Conservation (phyloP, 345 rosid species). For the Eutrema heterophyllum region DNA sequence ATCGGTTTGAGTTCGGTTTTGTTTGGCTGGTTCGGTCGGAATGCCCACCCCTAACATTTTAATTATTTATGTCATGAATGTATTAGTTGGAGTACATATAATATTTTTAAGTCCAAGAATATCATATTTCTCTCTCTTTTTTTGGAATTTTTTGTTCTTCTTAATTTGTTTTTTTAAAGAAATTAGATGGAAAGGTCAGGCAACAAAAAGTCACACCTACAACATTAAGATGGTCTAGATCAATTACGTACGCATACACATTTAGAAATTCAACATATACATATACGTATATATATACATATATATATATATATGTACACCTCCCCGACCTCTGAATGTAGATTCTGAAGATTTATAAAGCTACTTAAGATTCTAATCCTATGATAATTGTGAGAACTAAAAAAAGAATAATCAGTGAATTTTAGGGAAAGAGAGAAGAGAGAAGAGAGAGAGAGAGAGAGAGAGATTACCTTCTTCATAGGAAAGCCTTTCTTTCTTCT, state of each 20-base stretch:
- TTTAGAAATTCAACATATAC: not conserved
- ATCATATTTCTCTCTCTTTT: not conserved
- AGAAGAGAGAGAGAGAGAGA: slow-evolving; percentile 9
- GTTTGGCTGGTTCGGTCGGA: too few relatives aligned
- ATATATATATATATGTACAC: not conserved
- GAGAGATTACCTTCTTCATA: slow-evolving; percentile 27
- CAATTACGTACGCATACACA: slow-evolving; percentile 20
- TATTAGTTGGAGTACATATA: not conserved
- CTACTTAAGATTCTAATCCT: slow-evolving; percentile 26
- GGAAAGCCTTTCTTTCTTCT: slow-evolving; percentile 25
- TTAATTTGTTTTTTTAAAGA: not conserved
- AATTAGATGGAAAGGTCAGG: slow-evolving; percentile 31
- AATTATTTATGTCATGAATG: not conserved
- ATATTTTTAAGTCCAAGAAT: not conserved
- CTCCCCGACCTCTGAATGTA: not conserved
- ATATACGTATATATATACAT: not conserved
- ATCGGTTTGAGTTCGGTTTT: too few relatives aligned
- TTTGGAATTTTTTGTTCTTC: not conserved
- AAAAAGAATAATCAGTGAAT: slow-evolving; percentile 18
- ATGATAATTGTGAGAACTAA: slow-evolving; percentile 12
- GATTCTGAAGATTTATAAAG: slow-evolving; percentile 4
- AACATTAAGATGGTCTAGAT: slow-evolving; percentile 31
- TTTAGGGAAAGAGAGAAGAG: slow-evolving; percentile 1
- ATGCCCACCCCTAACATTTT: too few relatives aligned
- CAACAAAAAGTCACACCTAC: slow-evolving; percentile 35